A percentile compares a stretch with the other conserved stretches of the same genome.
Conservation (phyloP, 1,284 basidiomycete species). For the Neotropicomus parvogracilis region DNA sequence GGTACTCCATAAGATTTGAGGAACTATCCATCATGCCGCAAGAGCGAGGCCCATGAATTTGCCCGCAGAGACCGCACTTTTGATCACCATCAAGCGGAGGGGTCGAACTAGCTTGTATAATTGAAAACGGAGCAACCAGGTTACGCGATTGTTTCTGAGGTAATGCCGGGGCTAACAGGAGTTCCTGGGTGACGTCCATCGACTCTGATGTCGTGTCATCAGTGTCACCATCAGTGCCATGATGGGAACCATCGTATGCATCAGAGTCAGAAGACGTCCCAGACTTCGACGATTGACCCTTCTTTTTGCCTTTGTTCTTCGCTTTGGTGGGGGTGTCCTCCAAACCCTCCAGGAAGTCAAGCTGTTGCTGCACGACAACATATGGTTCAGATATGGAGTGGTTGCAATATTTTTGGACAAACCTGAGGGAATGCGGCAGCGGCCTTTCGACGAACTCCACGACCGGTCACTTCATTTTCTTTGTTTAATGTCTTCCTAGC, state of each 20-base stretch:
- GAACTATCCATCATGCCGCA: conserved; percentile 66
- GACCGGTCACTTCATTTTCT: conserved; percentile 55
- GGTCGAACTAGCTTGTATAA: conserved; percentile 14
- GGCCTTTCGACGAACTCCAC: conserved; percentile 68
- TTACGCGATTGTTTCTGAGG: conserved; percentile 14
- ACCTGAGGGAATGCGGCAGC: conserved; percentile 58
- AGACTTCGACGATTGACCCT: conserved; percentile 21
- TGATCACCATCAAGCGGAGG: conserved; percentile 19
- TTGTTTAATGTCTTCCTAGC: conserved; percentile 45
- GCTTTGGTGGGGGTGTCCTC: conserved; percentile 27
- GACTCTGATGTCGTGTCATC: conserved; percentile 26
- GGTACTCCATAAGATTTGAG: conserved; percentile 63
- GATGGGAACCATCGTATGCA: conserved; percentile 25
- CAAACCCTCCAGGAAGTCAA: conserved; percentile 30
- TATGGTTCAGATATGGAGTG: conserved; percentile 6
- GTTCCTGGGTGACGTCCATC: conserved; percentile 16
- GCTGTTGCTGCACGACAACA: conserved; percentile 27
- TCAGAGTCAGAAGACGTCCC: conserved; percentile 32
- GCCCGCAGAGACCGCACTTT: conserved; percentile 61
- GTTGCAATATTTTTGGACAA: conserved; percentile 7
- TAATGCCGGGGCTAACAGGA: neutral
- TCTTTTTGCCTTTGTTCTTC: conserved; percentile 30
- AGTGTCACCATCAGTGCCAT: conserved; percentile 22
- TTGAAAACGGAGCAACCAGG: conserved; percentile 1
- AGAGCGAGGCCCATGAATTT: conserved; percentile 44